Evolutionary conservation across 495 filamentous ascomycete genomes (phyloP), one percentile per base, ranked within the genome.

Genomic region (Niebla homalea): DNA sequence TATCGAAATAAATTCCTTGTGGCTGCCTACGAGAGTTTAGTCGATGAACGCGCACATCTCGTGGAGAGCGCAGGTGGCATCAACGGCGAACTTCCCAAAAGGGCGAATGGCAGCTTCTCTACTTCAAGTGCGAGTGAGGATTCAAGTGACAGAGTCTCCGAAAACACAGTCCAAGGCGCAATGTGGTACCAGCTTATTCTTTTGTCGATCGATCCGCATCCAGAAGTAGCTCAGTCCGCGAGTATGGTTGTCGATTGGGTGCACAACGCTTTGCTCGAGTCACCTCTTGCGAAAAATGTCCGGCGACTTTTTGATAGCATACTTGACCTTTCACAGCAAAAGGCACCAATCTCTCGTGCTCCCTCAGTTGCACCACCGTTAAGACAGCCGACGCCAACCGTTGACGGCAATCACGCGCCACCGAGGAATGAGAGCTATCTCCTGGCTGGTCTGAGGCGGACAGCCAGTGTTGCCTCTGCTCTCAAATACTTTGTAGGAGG

Each of bases 1-100:
- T 95, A 96, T 59, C 84, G 94, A 69, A 85, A 80, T 62, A 92
- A 92, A 57, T 93, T 99, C 57, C 56, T 93, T 43, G 89, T 97
- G 19, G 81, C 85, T 10, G 90, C 93, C 6, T 96, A 84, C 59
- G 92, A 97, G 58, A 88, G 94, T 57, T 69, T 97, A 51, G 65
- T 82, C 36, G 87, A 94, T 57, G 92, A 97, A 64, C 81, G 79
- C 57, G 83, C 84, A 46, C 79, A 79, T 48, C 60, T 81, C 15
- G 60, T 71, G 5, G 45, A 48, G 18, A 35, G 32, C n/a, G 68
- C 59, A 50, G 69, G 72, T 12, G 70, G 71, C 0, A 10, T 19
- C n/a, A 53, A 62, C 32, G 66, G 78, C 39, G 79, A 66, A 36
- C 48, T 65, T 21, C 52, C 64, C 21, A 61, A 53, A n/a, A 53